Base-by-base conservation (phyloP, 169 alveolate species). In the Neospora caninum region DNA sequence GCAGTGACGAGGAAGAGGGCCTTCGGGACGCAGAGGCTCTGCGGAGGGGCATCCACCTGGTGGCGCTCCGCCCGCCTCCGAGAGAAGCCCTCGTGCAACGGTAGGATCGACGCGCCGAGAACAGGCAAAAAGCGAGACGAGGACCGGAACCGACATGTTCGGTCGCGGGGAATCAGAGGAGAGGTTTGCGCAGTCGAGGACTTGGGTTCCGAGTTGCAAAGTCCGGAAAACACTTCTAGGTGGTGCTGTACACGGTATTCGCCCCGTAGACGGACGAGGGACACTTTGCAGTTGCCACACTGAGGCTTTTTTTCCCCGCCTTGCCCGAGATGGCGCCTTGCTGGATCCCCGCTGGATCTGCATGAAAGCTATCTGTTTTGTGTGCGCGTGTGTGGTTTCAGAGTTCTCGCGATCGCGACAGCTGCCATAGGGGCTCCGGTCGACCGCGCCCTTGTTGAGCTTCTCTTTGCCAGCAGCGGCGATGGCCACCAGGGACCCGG, bases 361-460 rank as follows among this genome's bases (percentile, higher is more conserved):
- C 64, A 29, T 64, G 34, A 27, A 27, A 64, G 73, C n/a, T 4
- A 64, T 64, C 4, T 27, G 73, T 7, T 22, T 64, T 7, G 43
- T 78, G 67, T 82, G 16, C 27, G 64, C 67, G 89, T 36, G 84
- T 73, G 43, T 73, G 25, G 25, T n/a, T 82, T 41, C 89, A 82
- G 89, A 36, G 89, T 42, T 43, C 89, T 82, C 41, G 89, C 89
- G 13, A 36, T 82, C 31, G 89, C 89, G 38, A 38, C 43, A 1
- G 89, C 89, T 4, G 89, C 89, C 41, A 41, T 82, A 13, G 53
- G 89, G 43, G 89, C 89, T 42, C 89, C 89, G 6, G 89, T 82
- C 38, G 89, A 82, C 67, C 89, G 89, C 22, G 34, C 67, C 27
- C 41, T 38, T 22, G 89, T 82, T 18, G 89, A 82, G 67, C 64